Base-by-base conservation (phyloP, 352 stramenopile species). In the Discostella stelligera region DNA sequence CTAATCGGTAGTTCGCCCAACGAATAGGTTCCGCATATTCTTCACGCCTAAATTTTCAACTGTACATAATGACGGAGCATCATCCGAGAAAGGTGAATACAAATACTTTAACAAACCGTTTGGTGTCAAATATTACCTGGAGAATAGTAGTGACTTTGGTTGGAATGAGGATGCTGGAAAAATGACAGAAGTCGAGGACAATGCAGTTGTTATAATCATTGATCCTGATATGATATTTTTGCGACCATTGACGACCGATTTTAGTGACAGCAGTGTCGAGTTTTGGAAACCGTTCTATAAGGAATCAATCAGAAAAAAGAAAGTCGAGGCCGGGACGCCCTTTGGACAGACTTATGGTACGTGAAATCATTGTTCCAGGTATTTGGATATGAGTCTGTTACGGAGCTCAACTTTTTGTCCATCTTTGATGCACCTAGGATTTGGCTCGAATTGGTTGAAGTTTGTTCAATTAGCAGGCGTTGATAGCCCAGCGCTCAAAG, bases 81-180 rank as follows among this genome's bases (percentile, higher is more conserved):
- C 49, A 14, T 77, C 60, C 5, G 62, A 64, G 56, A 66, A 58
- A 14, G 77, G 5, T 32, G 27, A 77, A 14, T 94, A 89, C 66
- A 81, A 91, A 53, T 93, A 88, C 70, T 95, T 91, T 56, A 95
- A 95, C 73, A 95, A 95, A 64, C 91, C 91, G n/a, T 93, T 89
- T 77, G 91, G 91, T 27, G 65, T 94, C 6, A 75, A 76, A 20
- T 89, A 95, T 77, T 95, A 85, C 68, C 68, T 95, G 21, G 86
- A 91, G 67, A 68, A 92, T 60, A 74, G 63, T 27, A 80, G 72
- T 62, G 77, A 84, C 30, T 88, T 87, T 71, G 50, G 55, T 8
- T 78, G 66, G 71, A 54, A 84, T 39, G 44, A 81, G 68, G 74
- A 72, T 18, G 55, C 58, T 50, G 72, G 67, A 2, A 80, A 74